These are phyloP conservation scores for Kingdonia uniflora DNA, from an alignment of 164 flowering plant species.

Conservation along the genomic window DNA sequence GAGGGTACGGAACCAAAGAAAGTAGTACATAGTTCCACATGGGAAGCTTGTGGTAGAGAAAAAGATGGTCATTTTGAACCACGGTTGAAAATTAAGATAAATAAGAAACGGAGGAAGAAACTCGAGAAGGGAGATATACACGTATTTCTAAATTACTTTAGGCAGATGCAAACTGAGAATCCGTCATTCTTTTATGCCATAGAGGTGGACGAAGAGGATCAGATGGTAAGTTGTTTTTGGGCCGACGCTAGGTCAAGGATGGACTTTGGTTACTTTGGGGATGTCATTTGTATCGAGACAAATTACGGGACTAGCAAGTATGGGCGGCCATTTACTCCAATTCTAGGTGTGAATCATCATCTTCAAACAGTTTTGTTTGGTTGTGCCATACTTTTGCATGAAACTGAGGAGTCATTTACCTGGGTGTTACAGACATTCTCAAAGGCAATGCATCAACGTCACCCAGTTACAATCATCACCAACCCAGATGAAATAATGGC, in stretches of 20 bases:
- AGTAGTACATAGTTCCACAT: background rate
- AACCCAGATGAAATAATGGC: constrained; percentile 15
- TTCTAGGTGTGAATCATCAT: constrained; percentile 15
- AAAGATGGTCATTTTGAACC: constrained; percentile 10
- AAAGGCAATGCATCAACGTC: constrained; percentile 12
- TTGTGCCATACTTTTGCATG: constrained; percentile 12
- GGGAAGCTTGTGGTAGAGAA: constrained; percentile 8
- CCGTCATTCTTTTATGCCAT: constrained; percentile 15
- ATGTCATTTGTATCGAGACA: constrained; percentile 11
- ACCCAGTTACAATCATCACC: constrained; percentile 10
- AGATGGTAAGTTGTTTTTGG: constrained; percentile 14
- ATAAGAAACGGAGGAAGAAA: constrained; percentile 12
- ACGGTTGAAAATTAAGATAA: no score
- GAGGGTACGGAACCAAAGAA: constrained; percentile 7
- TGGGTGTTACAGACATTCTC: constrained; percentile 13
- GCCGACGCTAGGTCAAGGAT: constrained; percentile 14
- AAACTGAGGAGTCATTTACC: constrained; percentile 12
- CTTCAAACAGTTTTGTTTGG: constrained; percentile 14
- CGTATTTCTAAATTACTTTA: constrained; percentile 10
- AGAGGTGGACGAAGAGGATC: constrained; percentile 15
- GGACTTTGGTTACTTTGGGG: constrained; percentile 16
- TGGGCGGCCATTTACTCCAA: constrained; percentile 14
- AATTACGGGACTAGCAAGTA: constrained; percentile 9
- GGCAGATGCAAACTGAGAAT: constrained; percentile 14
- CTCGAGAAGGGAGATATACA: constrained; percentile 13